Evolutionary conservation across 1,139 yeast species (phyloP).

Genomic region (Saccharomyces hybrid): DNA sequence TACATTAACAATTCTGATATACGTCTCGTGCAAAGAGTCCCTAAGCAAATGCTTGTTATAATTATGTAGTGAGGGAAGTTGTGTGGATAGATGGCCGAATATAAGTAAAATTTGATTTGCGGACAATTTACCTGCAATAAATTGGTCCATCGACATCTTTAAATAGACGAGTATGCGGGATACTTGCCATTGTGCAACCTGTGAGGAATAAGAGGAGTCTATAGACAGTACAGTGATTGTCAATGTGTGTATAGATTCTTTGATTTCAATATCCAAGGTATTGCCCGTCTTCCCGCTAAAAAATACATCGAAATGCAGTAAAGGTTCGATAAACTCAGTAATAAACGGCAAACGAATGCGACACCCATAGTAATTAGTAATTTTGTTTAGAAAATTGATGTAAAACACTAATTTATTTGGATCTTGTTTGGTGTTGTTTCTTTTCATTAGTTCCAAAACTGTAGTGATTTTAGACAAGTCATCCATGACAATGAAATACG

Average conservation of each 20-base stretch:
- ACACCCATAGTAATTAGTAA: not conserved
- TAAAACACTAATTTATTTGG: slow-evolving; percentile 21
- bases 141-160: slow-evolving; percentile 14
- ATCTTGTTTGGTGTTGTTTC: slow-evolving; percentile 14
- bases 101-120: slow-evolving; percentile 17
- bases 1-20: slow-evolving; percentile 13
- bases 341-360: slow-evolving; percentile 6
- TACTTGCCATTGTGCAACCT: slow-evolving; percentile 17
- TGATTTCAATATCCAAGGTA: slow-evolving; percentile 9
- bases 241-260: slow-evolving; percentile 23
- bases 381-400: slow-evolving; percentile 18
- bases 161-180: slow-evolving; percentile 13
- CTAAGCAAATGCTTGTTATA: slow-evolving; percentile 15
- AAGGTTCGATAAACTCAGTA: slow-evolving; percentile 11
- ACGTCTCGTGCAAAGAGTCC: slow-evolving; percentile 18
- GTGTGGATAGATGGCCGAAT: slow-evolving; percentile 12
- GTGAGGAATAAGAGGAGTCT: not conserved
- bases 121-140: slow-evolving; percentile 9
- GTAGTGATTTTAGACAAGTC: not conserved
- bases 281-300: slow-evolving; percentile 8
- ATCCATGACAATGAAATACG: slow-evolving; percentile 2
- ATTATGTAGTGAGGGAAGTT: slow-evolving; percentile 9
- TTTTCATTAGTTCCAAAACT: slow-evolving; percentile 7
- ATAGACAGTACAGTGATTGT: slow-evolving; percentile 13
- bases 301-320: slow-evolving; percentile 3